These are phyloP conservation scores for Trichoderma harzianum DNA, from an alignment of 2,329 filamentous ascomycete genomes.

Conservation along the genomic window DNA sequence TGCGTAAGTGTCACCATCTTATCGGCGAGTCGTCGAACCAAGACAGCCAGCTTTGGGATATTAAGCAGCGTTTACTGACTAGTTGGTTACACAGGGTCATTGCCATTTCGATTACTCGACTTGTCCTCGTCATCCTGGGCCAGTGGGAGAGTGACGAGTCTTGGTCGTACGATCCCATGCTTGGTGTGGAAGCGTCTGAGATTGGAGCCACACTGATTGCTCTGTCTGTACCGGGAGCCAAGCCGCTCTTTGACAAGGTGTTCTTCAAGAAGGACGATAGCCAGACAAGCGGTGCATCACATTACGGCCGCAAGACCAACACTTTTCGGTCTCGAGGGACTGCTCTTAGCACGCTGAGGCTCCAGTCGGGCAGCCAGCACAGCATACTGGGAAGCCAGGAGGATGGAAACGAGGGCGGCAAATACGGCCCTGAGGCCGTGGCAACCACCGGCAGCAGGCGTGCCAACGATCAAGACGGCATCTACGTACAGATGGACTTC, in stretches of 20 bases:
- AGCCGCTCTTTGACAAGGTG: conserved; percentile 42
- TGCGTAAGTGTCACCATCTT: conserved; percentile 34
- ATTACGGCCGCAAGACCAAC: conserved; percentile 24
- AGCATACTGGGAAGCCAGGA: conserved; percentile 27
- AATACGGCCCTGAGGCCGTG: conserved; percentile 25
- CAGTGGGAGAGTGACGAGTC: conserved; percentile 47
- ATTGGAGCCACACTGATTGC: conserved; percentile 49
- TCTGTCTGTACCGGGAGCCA: conserved; percentile 48
- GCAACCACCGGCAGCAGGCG: conserved; percentile 24
- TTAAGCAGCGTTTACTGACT: neutral
- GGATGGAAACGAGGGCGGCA: conserved; percentile 19
- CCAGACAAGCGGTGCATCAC: conserved; percentile 25
- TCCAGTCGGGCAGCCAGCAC: conserved; percentile 29
- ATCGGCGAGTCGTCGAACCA: too few species aligned
- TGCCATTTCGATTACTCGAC: conserved; percentile 44
- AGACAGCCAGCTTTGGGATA: neutral
- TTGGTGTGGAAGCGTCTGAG: conserved; percentile 48
- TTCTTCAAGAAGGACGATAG: conserved; percentile 27
- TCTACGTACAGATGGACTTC: conserved; percentile 37
- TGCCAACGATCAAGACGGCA: conserved; percentile 30
- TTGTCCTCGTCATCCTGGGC: conserved; percentile 46
- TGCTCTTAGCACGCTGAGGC: conserved; percentile 30
- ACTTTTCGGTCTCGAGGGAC: conserved; percentile 26
- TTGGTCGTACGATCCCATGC: conserved; percentile 50
- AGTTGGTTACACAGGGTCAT: conserved; percentile 41